Evolutionary conservation across 345 rosid genomes (phyloP), one percentile per base, ranked within the genome.

Genomic region (Citrus medica): DNA sequence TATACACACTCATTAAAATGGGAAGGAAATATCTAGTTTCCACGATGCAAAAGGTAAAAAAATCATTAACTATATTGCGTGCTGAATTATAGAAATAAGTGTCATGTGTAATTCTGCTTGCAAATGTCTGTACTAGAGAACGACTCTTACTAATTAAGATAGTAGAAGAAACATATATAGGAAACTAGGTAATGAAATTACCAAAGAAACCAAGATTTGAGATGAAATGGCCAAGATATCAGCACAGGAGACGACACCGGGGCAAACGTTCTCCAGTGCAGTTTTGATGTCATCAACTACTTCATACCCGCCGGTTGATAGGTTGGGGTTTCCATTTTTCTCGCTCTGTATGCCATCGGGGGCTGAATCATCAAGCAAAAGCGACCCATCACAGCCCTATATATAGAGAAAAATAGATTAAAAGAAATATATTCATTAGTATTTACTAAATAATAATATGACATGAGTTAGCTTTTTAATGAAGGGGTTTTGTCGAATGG

Each of bases 161-260:
- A 14, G 56, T 51, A 51, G 1, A 16, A 51, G 56, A 51, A 51
- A 51, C 56, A 4, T 51, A 51, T 1, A 37, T 37, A 7, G 38
- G 19, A 53, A 46, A 13, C 16, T 12, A 46, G 51, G 51, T 13
- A 46, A 46, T 65, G 13, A 16, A 24, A 5, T 24, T 88, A 89
- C 91, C 84, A 83, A 46, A 76, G 86, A 61, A 33, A 89, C 87
- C 22, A 84, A 79, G 55, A 86, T 73, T 76, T 88, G 82, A 40
- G 92, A 83, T 35, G 89, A 84, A 3, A 86, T 80, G 14, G 89
- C 91, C 2, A 90, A 84, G 35, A 90, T 86, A 79, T 90, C 92
- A 0, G 92, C 89, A 70, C 94, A 91, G 48, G 94, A 91, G 64
- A 91, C 92, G 10, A 82, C 82, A 3, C 89, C 83, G 0, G 91